Evolutionary conservation across 2,329 filamentous ascomycete species (phyloP).

Genomic region (Paecilomyces sp.): DNA sequence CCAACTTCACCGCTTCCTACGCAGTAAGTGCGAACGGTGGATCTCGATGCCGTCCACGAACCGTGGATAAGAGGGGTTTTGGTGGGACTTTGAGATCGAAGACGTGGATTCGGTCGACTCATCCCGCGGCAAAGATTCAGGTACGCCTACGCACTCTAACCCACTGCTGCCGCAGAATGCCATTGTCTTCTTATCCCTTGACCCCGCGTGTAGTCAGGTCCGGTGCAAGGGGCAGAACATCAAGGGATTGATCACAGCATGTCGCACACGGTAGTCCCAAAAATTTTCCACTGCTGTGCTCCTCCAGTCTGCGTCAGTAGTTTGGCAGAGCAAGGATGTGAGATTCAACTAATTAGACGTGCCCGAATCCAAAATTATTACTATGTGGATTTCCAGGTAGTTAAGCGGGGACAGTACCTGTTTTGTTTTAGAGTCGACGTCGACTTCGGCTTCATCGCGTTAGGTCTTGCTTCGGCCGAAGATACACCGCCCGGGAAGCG

Average conservation of each 20-base stretch:
- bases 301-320: background rate
- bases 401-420: background rate
- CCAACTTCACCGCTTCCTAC: background rate
- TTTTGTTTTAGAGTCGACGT: background rate
- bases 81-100: background rate
- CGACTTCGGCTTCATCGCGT: background rate
- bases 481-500: background rate
- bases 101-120: background rate
- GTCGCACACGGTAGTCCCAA: background rate
- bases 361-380: background rate
- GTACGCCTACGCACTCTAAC: background rate
- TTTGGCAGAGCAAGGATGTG: background rate
- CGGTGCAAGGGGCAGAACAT: background rate
- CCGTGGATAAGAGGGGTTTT: background rate
- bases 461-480: background rate
- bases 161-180: background rate
- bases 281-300: background rate
- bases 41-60: background rate
- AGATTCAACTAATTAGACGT: background rate
- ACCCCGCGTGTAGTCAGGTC: background rate
- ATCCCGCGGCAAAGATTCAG: background rate
- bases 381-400: background rate
- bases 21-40: background rate
- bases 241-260: background rate
- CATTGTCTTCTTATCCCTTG: background rate